Conservation (phyloP, 257 asterid genomes). For the Solanum gracilifrons region DNA sequence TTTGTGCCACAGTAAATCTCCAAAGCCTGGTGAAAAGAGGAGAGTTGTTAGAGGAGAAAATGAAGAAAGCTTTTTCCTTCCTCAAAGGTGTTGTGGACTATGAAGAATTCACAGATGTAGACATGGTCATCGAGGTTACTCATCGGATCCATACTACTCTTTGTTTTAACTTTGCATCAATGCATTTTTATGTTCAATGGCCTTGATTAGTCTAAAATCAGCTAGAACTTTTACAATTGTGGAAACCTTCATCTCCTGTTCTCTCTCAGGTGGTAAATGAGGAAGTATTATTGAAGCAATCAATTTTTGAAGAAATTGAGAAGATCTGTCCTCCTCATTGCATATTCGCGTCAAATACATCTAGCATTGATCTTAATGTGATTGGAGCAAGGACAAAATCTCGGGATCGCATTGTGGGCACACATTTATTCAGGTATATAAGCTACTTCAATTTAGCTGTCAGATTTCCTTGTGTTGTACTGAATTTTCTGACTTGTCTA, state of each 20-base stretch:
- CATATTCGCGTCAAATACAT: conserved; percentile 30
- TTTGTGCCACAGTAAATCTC: conserved; percentile 15
- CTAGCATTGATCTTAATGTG: conserved; percentile 15
- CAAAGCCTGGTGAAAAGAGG: conserved; percentile 17
- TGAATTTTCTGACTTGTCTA: background rate
- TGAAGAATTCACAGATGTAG: conserved; percentile 27
- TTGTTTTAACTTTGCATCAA: background rate
- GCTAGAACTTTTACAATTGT: background rate
- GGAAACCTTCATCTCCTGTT: background rate
- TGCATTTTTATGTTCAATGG: background rate
- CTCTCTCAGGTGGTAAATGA: conserved; percentile 29
- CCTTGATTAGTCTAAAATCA: background rate
- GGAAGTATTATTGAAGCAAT: conserved; percentile 19
- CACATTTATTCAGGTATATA: conserved; percentile 31
- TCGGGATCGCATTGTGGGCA: conserved; percentile 22
- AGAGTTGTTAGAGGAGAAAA: conserved; percentile 5
- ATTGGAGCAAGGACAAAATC: conserved; percentile 29
- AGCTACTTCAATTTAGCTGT: too few species aligned
- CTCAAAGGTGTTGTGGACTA: conserved; percentile 31
- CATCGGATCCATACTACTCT: background rate
- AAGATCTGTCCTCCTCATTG: conserved; percentile 25
- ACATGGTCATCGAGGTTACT: conserved; percentile 45
- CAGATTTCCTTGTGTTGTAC: background rate
- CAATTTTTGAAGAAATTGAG: conserved; percentile 31
- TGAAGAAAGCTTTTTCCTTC: conserved; percentile 18